Percentiles rank a stretch among this genome's conserved stretches.
Evolutionary conservation across 2,329 filamentous ascomycete species (phyloP).

Genomic region (Fusarium concolor): DNA sequence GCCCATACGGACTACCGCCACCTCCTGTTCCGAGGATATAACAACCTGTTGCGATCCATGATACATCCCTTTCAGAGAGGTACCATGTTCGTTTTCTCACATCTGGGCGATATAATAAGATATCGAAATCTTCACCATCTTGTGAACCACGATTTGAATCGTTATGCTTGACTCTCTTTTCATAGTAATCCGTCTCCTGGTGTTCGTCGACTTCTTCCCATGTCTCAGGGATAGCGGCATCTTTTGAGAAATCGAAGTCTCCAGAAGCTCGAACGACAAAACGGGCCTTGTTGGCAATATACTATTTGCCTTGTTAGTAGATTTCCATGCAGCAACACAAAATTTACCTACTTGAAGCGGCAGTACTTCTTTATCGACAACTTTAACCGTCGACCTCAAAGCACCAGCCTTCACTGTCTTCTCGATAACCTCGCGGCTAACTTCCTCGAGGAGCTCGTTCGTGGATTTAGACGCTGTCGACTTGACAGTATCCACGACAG

Average conservation of each 20-base stretch:
- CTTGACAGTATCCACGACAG: constrained; percentile 63
- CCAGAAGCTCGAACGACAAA: constrained; percentile 71
- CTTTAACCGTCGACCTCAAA: constrained; percentile 54
- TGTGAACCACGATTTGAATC: neutral
- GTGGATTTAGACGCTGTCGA: constrained; percentile 58
- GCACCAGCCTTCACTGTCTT: constrained; percentile 61
- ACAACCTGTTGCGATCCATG: constrained; percentile 68
- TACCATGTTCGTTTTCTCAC: constrained; percentile 66
- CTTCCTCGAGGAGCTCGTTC: constrained; percentile 53
- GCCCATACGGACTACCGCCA: constrained; percentile 66
- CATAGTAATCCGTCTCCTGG: constrained; percentile 38
- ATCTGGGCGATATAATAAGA: constrained; percentile 60
- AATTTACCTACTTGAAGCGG: constrained; percentile 59
- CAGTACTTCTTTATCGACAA: constrained; percentile 65
- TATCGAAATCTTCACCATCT: constrained; percentile 47
- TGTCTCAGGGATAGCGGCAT: neutral
- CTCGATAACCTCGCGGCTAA: constrained; percentile 56
- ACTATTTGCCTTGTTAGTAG: constrained; percentile 49
- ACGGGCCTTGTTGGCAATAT: constrained; percentile 63
- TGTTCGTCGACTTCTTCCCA: constrained; percentile 6
- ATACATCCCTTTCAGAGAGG: constrained; percentile 67
- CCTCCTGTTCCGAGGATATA: constrained; percentile 72
- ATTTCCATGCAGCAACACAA: fast-evolving
- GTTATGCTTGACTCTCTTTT: constrained; percentile 24
- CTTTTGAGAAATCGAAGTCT: constrained; percentile 60